phyloP scores from a whole-genome alignment of 2,329 filamentous ascomycete species.

The Meredithiella fracta region DNA sequence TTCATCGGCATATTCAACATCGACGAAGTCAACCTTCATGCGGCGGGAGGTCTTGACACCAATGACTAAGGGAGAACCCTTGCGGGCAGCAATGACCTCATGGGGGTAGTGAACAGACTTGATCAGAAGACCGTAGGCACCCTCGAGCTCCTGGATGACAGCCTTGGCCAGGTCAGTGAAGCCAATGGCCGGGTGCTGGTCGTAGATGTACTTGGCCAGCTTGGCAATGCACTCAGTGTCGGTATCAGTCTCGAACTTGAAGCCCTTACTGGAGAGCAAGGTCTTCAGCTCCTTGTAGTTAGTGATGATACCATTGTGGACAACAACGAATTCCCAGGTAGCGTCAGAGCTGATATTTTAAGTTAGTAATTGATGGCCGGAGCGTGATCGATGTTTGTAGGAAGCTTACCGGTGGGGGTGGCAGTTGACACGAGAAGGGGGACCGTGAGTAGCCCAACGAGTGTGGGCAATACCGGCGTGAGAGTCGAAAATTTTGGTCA shows the following conservation, averaged over 20 bases:
- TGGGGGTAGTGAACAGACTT: conserved; percentile 98
- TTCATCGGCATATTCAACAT: conserved; percentile 91
- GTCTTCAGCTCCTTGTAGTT: conserved; percentile 99
- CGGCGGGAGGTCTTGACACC: conserved; percentile 94
- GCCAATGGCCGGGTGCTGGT: conserved; percentile 82
- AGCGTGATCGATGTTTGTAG: neutral
- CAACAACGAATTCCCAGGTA: conserved; percentile 89
- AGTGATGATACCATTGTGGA: conserved; percentile 99
- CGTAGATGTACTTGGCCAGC: conserved; percentile 94
- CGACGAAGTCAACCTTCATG: conserved; percentile 99
- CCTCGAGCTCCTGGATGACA: conserved; percentile 95
- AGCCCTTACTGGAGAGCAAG: conserved; percentile 82
- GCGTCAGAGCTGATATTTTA: conserved; percentile 56
- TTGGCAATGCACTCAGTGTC: conserved; percentile 99
- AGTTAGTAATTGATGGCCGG: neutral
- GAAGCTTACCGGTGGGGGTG: conserved; percentile 78
- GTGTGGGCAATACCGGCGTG: conserved; percentile 98
- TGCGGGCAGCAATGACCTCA: conserved; percentile 92
- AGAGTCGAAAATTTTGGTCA: conserved; percentile 88
- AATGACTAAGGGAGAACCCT: conserved; percentile 90
- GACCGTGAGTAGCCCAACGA: conserved; percentile 94
- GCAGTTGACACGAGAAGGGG: conserved; percentile 88
- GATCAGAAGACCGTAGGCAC: conserved; percentile 89
- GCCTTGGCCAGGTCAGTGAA: conserved; percentile 96
- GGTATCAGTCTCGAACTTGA: conserved; percentile 97